phyloP scores from a whole-genome alignment of 202 grass and related monocot species.

The Zoysia matrella region DNA sequence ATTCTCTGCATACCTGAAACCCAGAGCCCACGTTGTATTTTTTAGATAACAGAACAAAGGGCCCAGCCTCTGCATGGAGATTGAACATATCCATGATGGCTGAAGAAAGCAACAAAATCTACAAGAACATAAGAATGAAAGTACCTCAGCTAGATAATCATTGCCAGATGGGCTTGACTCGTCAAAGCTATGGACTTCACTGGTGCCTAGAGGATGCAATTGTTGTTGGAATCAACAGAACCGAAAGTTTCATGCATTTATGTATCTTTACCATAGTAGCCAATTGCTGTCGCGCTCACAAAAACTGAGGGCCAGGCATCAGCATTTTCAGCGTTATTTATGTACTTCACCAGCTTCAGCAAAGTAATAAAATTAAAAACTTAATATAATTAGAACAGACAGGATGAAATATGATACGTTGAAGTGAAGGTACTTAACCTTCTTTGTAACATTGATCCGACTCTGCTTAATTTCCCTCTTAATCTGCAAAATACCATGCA shows the following conservation, averaged over 20 bases:
- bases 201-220: constrained; percentile 60
- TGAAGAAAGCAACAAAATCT: neutral
- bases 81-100: neutral
- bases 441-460: constrained; percentile 77
- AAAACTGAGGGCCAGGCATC: constrained; percentile 70
- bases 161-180: constrained; percentile 87
- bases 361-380: neutral
- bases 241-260: neutral
- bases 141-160: constrained; percentile 86
- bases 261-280: constrained; percentile 75
- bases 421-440: constrained; percentile 42
- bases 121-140: neutral
- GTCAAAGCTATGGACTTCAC: constrained; percentile 77
- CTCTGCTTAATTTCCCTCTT: constrained; percentile 34
- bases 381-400: neutral
- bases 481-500: constrained; percentile 46
- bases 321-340: constrained; percentile 56
- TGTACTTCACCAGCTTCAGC: constrained; percentile 73
- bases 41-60: neutral
- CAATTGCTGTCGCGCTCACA: constrained; percentile 89
- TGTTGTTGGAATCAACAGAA: neutral
- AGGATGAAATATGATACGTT: neutral
- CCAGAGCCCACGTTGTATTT: neutral
- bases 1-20: constrained; percentile 78
- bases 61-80: neutral